Evolutionary conservation across 495 filamentous ascomycete species (phyloP), one percentile per base, ranked within the genome.

Genomic region (Penicillium subrubescens): DNA sequence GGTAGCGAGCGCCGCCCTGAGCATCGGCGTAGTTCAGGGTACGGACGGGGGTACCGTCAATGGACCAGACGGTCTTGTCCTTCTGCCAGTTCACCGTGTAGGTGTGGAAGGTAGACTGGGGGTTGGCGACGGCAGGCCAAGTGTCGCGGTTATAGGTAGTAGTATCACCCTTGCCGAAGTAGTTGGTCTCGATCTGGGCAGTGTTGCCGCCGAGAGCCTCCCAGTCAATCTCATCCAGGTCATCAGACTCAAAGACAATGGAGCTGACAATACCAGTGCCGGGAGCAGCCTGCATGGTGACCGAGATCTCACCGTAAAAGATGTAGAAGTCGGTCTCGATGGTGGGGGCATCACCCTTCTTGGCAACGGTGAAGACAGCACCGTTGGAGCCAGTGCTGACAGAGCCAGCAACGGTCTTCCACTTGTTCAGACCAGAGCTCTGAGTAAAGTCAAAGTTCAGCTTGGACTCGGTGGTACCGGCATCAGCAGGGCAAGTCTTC

Each of bases 161-260:
- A 7, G 91, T 92, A 60, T 92, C 87, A 17, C 93, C 95, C 81
- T 97, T 96, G 73, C 92, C 91, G 72, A 97, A 99, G 79, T 95
- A 99, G 78, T 98, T 97, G 70, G 88, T 92, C 80, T 97, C 89
- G 19, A 96, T 88, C 62, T 89, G 76, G 59, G 70, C 81, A 46
- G 79, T 75, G 68, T 89, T 83, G n/a, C 84, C 83, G 58, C 91
- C 90, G 48, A 89, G 78, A 52, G 73, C 73, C 66, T 82, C 80
- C 87, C 93, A 94, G 78, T 97, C 95, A 71, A 99, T 90, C 80
- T 99, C 95, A 75, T 99, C 95, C n/a, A 97, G 84, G 66, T 87
- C 86, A 76, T 96, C 93, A 5, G 94, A 97, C 71, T 94, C 87
- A 54, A 98, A 77, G 8, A 97, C 92, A 57, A 94, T 82, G 15